These are phyloP conservation scores for Pisolithus sp. DNA, from an alignment of 768 basidiomycete species.

Conservation along the genomic window DNA sequence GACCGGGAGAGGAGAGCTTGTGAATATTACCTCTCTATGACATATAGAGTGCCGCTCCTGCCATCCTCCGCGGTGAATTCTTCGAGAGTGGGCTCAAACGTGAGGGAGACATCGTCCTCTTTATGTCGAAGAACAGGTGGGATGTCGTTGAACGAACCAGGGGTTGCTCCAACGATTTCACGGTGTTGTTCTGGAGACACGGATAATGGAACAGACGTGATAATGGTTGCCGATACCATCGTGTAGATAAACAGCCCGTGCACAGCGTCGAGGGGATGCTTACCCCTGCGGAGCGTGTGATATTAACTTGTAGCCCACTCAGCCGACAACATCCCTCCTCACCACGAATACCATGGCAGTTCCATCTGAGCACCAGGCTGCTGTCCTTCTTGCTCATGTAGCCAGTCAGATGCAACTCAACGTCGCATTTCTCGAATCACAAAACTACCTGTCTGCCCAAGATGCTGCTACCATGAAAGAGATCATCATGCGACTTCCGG, in stretches of 20 bases:
- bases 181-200: slow-evolving; percentile 64
- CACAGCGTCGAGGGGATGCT: neutral
- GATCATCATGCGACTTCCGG: slow-evolving; percentile 43
- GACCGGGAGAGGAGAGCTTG: slow-evolving; percentile 1
- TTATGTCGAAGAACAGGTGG: slow-evolving; percentile 74
- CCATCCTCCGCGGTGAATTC: slow-evolving; percentile 49
- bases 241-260: neutral
- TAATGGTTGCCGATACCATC: slow-evolving; percentile 24
- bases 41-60: slow-evolving; percentile 64
- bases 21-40: slow-evolving; percentile 71
- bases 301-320: too few species aligned
- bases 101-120: slow-evolving; percentile 63
- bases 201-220: slow-evolving; percentile 37
- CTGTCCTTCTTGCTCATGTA: slow-evolving; percentile 54
- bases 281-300: neutral
- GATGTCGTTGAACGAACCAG: slow-evolving; percentile 77
- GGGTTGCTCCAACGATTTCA: slow-evolving; percentile 68
- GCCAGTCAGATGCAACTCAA: slow-evolving; percentile 51
- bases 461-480: slow-evolving; percentile 38
- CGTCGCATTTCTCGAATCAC: slow-evolving; percentile 49
- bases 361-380: slow-evolving; percentile 20
- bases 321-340: neutral
- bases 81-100: slow-evolving; percentile 62
- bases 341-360: slow-evolving; percentile 13
- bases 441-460: slow-evolving; percentile 44